Evolutionary conservation across 768 basidiomycete genomes (phyloP).

Genomic region (Amanita jacksonii): DNA sequence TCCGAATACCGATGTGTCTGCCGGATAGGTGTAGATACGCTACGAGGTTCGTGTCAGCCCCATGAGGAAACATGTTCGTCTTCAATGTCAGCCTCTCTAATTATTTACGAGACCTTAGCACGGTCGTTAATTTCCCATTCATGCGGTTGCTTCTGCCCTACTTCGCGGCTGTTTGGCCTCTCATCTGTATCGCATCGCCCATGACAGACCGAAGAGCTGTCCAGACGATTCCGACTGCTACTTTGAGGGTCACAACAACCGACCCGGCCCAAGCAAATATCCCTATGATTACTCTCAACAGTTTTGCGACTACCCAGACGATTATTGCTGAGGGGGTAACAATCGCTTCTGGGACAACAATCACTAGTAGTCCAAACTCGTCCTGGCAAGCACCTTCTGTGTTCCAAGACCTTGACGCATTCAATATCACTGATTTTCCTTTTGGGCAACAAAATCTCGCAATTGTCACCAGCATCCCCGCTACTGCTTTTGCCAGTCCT

Average conservation of each 20-base stretch:
- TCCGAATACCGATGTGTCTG: too few species aligned
- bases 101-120: too few species aligned
- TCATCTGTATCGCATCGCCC: not conserved
- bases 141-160: too few species aligned
- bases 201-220: not conserved
- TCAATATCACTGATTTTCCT: conserved; percentile 49
- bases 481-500: conserved; percentile 17
- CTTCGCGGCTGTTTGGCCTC: not conserved
- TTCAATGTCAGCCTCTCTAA: too few species aligned
- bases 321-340: too few species aligned
- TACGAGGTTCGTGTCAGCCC: not conserved
- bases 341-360: not conserved
- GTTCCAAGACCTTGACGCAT: conserved; percentile 50
- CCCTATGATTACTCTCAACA: too few species aligned
- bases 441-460: conserved; percentile 45
- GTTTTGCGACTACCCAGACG: too few species aligned
- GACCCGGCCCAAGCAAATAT: too few species aligned
- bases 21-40: not conserved
- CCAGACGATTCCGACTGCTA: too few species aligned
- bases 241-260: too few species aligned
- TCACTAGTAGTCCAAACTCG: conserved; percentile 10
- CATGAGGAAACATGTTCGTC: too few species aligned
- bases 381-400: conserved; percentile 43
- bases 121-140: too few species aligned
- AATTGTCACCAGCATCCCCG: conserved; percentile 41